A percentile compares a stretch with the other conserved stretches of the same genome.
Conservation (phyloP, 2,329 filamentous ascomycete species). For the Fusarium haematococcum region DNA sequence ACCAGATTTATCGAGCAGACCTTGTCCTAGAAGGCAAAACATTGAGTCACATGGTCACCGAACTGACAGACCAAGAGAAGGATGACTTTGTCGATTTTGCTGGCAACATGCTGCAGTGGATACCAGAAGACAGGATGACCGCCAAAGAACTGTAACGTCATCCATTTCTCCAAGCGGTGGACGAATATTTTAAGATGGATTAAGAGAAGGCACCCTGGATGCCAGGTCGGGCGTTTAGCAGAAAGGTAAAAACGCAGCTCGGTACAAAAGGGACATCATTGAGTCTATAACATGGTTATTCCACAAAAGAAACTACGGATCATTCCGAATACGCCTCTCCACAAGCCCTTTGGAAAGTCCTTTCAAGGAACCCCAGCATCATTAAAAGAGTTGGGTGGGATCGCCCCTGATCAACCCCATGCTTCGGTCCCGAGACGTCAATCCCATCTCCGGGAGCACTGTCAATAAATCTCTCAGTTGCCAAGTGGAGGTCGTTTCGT, state of each 20-base stretch:
- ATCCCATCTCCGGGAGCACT: not conserved
- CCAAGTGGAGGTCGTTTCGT: not conserved
- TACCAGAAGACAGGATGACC: conserved; percentile 41
- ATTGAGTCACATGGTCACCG: conserved; percentile 32
- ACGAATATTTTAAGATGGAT: not conserved
- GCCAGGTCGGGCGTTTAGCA: too few relatives aligned
- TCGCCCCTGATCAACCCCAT: not conserved
- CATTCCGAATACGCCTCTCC: too few relatives aligned
- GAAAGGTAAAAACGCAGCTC: too few relatives aligned
- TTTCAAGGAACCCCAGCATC: too few relatives aligned
- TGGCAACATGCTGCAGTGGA: conserved; percentile 41
- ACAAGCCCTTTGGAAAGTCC: too few relatives aligned
- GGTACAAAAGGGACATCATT: too few relatives aligned
- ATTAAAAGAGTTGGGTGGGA: not conserved
- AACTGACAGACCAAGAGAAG: conserved; percentile 36
- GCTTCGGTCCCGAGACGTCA: not conserved
- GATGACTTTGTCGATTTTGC: conserved; percentile 38
- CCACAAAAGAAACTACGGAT: too few relatives aligned
- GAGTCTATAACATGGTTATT: too few relatives aligned
- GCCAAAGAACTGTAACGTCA: conserved; percentile 39
- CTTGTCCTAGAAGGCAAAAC: conserved; percentile 4
- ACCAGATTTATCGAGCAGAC: conserved; percentile 17
- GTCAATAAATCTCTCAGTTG: not conserved
- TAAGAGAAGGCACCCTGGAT: not conserved
- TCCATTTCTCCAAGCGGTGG: conserved; percentile 27